These are phyloP conservation scores for Hirsutella rhossiliensis DNA, from an alignment of 2,329 filamentous ascomycete species.

Conservation along the genomic window DNA sequence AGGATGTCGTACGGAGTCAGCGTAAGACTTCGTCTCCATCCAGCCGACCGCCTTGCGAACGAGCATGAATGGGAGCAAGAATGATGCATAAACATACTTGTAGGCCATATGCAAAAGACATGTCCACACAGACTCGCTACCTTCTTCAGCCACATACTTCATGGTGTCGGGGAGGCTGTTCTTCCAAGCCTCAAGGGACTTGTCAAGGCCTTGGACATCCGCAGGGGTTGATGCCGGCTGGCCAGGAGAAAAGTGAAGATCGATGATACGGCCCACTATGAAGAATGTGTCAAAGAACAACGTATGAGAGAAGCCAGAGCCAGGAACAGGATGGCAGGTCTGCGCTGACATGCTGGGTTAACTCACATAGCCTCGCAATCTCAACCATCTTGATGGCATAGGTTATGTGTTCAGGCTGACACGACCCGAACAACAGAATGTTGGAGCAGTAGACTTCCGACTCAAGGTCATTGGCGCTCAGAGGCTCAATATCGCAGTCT, in stretches of 20 bases:
- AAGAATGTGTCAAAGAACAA: no score
- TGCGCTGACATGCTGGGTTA: background rate
- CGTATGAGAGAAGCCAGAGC: no score
- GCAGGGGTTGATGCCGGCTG: slow-evolving; percentile 13
- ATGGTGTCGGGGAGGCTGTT: slow-evolving; percentile 18
- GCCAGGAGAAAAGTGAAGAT: slow-evolving; percentile 23
- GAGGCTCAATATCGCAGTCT: slow-evolving; percentile 24
- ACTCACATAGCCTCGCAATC: slow-evolving; percentile 19
- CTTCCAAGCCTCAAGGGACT: slow-evolving; percentile 20
- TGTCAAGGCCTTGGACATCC: slow-evolving; percentile 16
- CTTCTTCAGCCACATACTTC: slow-evolving; percentile 17
- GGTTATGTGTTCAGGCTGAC: slow-evolving; percentile 18
- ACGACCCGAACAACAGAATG: slow-evolving; percentile 15
- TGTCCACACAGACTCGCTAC: slow-evolving; percentile 20
- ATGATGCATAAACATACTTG: slow-evolving; percentile 16
- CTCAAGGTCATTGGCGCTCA: slow-evolving; percentile 18
- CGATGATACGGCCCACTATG: slow-evolving; percentile 21
- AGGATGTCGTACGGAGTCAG: background rate
- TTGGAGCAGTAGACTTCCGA: slow-evolving; percentile 12
- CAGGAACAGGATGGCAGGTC: no score
- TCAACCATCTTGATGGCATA: slow-evolving; percentile 27
- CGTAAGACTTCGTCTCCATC: background rate
- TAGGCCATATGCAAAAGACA: slow-evolving; percentile 25
- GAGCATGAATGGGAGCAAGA: background rate
- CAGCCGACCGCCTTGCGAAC: no score